Conservation (phyloP, 2,329 filamentous ascomycete species). For the Teratosphaeria nubilosa region DNA sequence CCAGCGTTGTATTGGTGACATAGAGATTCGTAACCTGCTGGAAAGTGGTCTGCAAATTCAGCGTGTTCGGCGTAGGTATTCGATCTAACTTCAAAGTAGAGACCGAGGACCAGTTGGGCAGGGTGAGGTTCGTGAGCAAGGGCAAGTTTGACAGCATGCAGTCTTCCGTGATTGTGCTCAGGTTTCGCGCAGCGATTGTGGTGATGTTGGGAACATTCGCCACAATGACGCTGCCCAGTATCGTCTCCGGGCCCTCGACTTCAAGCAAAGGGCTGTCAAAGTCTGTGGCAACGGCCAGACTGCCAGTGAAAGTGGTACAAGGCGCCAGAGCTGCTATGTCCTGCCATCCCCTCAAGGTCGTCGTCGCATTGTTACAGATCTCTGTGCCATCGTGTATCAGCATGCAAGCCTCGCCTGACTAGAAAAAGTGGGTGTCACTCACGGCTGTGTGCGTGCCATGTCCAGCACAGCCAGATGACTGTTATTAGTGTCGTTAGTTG, state of each 20-base stretch:
- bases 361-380: not conserved
- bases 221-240: conserved; percentile 2
- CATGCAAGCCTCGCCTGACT: not conserved
- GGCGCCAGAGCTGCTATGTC: not conserved
- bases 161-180: conserved; percentile 1
- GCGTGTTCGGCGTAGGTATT: conserved; percentile 2
- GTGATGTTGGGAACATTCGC: conserved; percentile 2
- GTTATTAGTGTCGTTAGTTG: not conserved
- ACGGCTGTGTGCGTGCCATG: not conserved
- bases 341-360: not conserved
- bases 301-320: not conserved
- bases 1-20: conserved; percentile 5
- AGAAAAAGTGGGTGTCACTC: not conserved
- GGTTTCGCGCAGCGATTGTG: not conserved
- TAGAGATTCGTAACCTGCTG: conserved; percentile 6
- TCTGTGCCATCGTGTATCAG: not conserved
- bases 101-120: conserved; percentile 3
- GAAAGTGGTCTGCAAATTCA: conserved; percentile 3
- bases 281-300: not conserved
- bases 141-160: conserved; percentile 3
- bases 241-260: conserved; percentile 1
- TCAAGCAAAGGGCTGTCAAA: not conserved
- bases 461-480: not conserved
- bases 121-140: conserved; percentile 4
- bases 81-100: conserved; percentile 1